Evolutionary conservation across 371 early-diverging fungal genomes (phyloP), one percentile per base, ranked within the genome.

Genomic region (Lichtheimia corymbifera): DNA sequence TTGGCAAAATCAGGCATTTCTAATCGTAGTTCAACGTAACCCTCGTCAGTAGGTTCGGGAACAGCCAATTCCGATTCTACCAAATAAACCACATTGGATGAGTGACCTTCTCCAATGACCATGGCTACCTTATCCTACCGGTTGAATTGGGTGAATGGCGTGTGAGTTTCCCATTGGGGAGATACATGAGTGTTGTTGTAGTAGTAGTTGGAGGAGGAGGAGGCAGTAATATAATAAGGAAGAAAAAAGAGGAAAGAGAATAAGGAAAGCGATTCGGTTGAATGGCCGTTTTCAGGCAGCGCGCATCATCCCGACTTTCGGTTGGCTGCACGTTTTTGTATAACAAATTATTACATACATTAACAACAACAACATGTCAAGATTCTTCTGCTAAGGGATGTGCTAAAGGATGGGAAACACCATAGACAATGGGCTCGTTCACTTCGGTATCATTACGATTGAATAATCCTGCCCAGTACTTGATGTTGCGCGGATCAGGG

Each of bases 401-500:
- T 25, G 61, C 61, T 43, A 61, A 49, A 43, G 63, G 43, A 51
- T 54, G 30, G 12, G 35, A 56, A n/a, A 56, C 53, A 58, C 61
- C 73, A 53, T 74, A 70, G 1, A 53, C 56, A 50, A 65, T 43
- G 17, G 68, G 42, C 53, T 63, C 65, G 62, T 89, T 87, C 20
- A 89, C 73, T 52, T 89, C 87, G 18, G 82, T 83, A 22, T 84
- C 83, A 13, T 68, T 67, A 40, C 84, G 67, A 49, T 78, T 79
- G 68, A 91, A 91, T 45, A 93, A 67, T 40, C 73, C 72, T 11
- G 91, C 70, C 93, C 93, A 93, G 66, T 91, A 93, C 64, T 83
- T 84, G 55, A 89, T 66, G 50, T 82, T 79, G 13, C 76, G 77
- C 0, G 83, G 61, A 25, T 89, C 86, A 2, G 92, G 89, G 47